Evolutionary conservation across 2,329 filamentous ascomycete species (phyloP).

Genomic region (Xylariaceae sp.): DNA sequence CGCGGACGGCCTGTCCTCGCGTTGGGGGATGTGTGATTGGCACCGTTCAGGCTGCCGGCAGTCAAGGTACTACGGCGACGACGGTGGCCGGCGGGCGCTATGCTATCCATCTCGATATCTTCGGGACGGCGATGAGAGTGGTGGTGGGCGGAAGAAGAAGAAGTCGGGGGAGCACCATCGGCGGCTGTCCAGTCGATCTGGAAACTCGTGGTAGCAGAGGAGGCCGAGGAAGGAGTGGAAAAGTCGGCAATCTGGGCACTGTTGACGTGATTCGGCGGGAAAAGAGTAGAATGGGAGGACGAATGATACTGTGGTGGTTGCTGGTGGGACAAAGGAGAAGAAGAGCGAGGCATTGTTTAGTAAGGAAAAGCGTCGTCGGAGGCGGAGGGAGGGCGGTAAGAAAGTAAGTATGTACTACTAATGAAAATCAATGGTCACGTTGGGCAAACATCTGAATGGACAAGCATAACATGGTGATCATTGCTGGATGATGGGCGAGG

Average conservation of each 20-base stretch:
- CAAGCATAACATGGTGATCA: too few relatives aligned
- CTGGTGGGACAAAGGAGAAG: slow-evolving; percentile 24
- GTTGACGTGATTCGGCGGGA: slow-evolving; percentile 6
- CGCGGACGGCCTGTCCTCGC: slow-evolving; percentile 22
- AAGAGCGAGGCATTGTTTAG: slow-evolving; percentile 16
- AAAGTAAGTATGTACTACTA: too few relatives aligned
- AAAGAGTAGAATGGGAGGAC: slow-evolving; percentile 8
- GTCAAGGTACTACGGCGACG: slow-evolving; percentile 53
- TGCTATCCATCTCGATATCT: slow-evolving; percentile 54
- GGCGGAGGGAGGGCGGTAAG: too few relatives aligned
- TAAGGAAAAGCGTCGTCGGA: too few relatives aligned
- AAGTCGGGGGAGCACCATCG: slow-evolving; percentile 20
- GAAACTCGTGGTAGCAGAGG: slow-evolving; percentile 30
- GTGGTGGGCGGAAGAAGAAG: slow-evolving; percentile 4
- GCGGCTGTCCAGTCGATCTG: slow-evolving; percentile 27
- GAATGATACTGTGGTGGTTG: slow-evolving; percentile 10
- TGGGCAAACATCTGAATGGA: too few relatives aligned
- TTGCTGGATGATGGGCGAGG: too few relatives aligned
- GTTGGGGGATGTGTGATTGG: slow-evolving; percentile 16
- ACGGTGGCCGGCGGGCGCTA: slow-evolving; percentile 45
- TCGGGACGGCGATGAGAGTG: slow-evolving; percentile 24
- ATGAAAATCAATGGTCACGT: too few relatives aligned
- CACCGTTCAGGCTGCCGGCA: slow-evolving; percentile 29
- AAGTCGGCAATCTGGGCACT: slow-evolving; percentile 14
- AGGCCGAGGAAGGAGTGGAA: slow-evolving; percentile 27